Conservation (phyloP, 1,284 basidiomycete genomes). For the Apiotrichum gracile region DNA sequence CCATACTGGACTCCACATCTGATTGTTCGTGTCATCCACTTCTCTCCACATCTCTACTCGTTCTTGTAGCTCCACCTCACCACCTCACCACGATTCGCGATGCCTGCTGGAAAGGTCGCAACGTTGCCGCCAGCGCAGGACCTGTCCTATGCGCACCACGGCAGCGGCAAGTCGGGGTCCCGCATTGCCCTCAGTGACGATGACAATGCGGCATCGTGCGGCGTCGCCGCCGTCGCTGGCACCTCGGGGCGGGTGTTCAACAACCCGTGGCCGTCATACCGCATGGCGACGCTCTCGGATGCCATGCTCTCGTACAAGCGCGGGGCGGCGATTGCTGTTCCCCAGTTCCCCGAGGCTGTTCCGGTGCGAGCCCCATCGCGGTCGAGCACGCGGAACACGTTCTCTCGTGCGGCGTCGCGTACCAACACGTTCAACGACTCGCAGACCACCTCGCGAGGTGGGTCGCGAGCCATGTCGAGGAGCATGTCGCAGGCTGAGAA, state of each 20-base stretch:
- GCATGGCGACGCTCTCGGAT: constrained; percentile 32
- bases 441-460: neutral
- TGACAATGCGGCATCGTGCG: neutral
- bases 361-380: neutral
- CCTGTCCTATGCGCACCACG: constrained; percentile 2
- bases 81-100: neutral
- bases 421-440: neutral
- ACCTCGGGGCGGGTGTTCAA: constrained; percentile 29
- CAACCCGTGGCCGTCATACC: constrained; percentile 47
- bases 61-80: neutral
- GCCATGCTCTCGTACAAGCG: constrained; percentile 37
- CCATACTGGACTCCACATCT: too few species aligned
- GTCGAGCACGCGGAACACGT: too few species aligned
- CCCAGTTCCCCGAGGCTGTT: constrained; percentile 9
- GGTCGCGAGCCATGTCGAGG: neutral
- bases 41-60: neutral
- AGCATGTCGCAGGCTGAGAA: neutral
- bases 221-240: neutral
- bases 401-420: neutral
- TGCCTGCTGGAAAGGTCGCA: neutral
- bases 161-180: neutral
- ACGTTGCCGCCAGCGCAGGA: neutral
- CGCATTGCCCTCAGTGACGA: neutral
- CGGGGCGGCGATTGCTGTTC: constrained; percentile 38
- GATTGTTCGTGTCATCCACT: too few species aligned